Percentiles rank a stretch among this genome's conserved stretches.
Evolutionary conservation across 257 asterid genomes (phyloP).

Genomic region (Dorcoceras hygrometricum): DNA sequence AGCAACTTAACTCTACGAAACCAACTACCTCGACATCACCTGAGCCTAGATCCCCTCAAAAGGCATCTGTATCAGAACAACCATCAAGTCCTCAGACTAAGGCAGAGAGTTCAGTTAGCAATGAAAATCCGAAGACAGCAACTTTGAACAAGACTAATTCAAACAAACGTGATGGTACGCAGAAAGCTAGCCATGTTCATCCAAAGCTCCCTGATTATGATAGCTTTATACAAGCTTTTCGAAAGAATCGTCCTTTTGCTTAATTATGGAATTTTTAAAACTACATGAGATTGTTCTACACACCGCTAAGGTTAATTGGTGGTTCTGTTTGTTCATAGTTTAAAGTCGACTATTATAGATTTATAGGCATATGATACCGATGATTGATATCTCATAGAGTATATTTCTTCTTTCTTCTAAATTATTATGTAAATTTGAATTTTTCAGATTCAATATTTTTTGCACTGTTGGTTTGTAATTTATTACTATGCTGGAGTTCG

Average conservation of each 20-base stretch:
- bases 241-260: slow-evolving; percentile 35
- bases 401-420: background rate
- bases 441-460: background rate
- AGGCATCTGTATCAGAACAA: slow-evolving; percentile 33
- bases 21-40: slow-evolving; percentile 28
- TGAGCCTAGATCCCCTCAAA: slow-evolving; percentile 34
- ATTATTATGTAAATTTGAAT: background rate
- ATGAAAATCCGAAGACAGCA: slow-evolving; percentile 32
- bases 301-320: background rate
- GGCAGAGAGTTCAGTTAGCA: slow-evolving; percentile 22
- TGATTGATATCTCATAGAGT: background rate
- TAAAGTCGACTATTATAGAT: slow-evolving; percentile 1
- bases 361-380: background rate
- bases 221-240: slow-evolving; percentile 47
- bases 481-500: background rate
- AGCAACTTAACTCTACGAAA: slow-evolving; percentile 35
- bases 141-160: slow-evolving; percentile 26
- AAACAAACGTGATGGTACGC: slow-evolving; percentile 36
- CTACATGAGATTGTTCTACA: slow-evolving; percentile 16
- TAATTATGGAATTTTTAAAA: background rate
- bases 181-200: slow-evolving; percentile 81
- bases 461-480: background rate
- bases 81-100: slow-evolving; percentile 28
- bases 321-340: slow-evolving; percentile 18
- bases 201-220: slow-evolving; percentile 93